phyloP scores from a whole-genome alignment of 495 filamentous ascomycete genomes.

The Tirmania nivea region DNA sequence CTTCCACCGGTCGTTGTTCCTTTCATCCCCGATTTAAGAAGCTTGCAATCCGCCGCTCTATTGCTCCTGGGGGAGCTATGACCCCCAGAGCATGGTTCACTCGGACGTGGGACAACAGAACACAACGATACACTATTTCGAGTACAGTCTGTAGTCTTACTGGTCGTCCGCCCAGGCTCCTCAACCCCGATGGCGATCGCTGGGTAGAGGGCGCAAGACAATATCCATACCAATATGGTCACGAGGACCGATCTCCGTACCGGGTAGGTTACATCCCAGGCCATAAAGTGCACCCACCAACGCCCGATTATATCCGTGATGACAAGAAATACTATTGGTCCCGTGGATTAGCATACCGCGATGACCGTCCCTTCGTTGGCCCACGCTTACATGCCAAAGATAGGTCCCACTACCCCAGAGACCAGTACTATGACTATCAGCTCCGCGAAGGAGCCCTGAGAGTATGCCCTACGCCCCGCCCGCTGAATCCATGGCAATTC shows the following conservation, averaged over 20 bases:
- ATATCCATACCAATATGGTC: background rate
- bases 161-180: background rate
- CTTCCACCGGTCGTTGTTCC: background rate
- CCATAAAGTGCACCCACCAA: background rate
- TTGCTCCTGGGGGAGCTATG: background rate
- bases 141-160: background rate
- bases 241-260: background rate
- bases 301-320: background rate
- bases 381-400: no score
- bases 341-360: no score
- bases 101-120: background rate
- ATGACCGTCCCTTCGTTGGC: no score
- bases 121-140: background rate
- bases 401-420: no score
- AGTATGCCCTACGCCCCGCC: no score
- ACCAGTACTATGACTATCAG: no score
- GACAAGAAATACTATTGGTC: background rate
- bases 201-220: background rate
- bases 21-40: background rate
- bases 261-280: background rate
- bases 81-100: background rate
- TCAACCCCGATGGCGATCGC: background rate
- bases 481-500: no score
- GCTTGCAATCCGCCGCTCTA: background rate
- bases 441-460: no score